Evolutionary conservation across 768 basidiomycete genomes (phyloP).

Genomic region (Pleurotus cornucopiae): DNA sequence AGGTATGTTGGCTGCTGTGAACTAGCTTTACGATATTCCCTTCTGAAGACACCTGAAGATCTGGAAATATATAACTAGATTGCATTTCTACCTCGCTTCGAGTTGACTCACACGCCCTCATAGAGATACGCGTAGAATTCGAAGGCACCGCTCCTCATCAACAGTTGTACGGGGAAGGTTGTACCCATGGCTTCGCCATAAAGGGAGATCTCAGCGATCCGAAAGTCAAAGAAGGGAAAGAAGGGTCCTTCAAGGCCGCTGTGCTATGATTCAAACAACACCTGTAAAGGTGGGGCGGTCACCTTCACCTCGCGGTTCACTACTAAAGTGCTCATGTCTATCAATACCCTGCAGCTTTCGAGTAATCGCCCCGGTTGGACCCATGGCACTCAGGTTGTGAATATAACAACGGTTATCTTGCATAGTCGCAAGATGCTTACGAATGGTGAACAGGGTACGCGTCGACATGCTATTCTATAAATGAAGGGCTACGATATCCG

Average conservation of each 20-base stretch:
- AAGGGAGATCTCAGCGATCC: conserved; percentile 36
- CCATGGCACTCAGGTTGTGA: not conserved
- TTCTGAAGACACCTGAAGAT: conserved; percentile 54
- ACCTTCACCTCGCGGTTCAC: not conserved
- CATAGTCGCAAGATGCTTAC: not conserved
- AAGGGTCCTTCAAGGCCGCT: conserved; percentile 47
- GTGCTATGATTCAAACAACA: conserved; percentile 41
- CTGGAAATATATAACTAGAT: conserved; percentile 41
- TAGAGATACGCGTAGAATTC: conserved; percentile 45
- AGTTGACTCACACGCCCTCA: not conserved
- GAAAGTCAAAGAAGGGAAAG: conserved; percentile 48
- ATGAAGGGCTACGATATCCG: too few species aligned
- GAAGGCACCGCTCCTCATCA: conserved; percentile 60
- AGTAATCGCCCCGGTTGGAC: not conserved
- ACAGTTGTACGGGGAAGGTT: conserved; percentile 47
- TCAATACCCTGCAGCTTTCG: not conserved
- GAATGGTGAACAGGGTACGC: too few species aligned
- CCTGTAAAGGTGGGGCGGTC: not conserved
- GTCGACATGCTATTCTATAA: too few species aligned
- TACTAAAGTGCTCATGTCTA: not conserved
- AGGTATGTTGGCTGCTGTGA: conserved; percentile 11
- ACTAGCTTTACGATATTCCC: conserved; percentile 25
- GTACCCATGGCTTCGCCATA: conserved; percentile 37
- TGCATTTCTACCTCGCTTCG: not conserved
- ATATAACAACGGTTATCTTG: not conserved